Percentiles rank a stretch among this genome's conserved stretches.
Evolutionary conservation across 495 filamentous ascomycete genomes (phyloP).

Genomic region (Terfezia boudieri): DNA sequence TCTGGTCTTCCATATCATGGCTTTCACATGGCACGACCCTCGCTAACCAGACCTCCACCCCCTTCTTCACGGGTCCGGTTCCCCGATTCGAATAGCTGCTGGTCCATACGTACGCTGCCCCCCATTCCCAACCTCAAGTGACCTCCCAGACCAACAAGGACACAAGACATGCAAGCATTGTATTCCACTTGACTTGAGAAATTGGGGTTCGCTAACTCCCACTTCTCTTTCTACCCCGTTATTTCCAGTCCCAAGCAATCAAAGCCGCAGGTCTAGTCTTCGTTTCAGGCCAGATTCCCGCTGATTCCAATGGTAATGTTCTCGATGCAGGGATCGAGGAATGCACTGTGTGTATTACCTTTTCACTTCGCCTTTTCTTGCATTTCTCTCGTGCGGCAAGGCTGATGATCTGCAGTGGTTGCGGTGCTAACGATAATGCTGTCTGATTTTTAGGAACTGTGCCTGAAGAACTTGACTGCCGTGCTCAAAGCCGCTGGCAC

Average conservation of each 20-base stretch:
- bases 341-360: conserved; percentile 11
- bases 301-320: conserved; percentile 49
- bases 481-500: conserved; percentile 43
- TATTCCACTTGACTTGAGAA: too few species aligned
- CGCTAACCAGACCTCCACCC: too few species aligned
- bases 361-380: conserved; percentile 10
- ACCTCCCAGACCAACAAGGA: not conserved
- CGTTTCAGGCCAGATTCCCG: conserved; percentile 84
- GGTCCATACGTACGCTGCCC: conserved; percentile 13
- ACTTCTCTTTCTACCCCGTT: not conserved
- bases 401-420: not conserved
- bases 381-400: too few species aligned
- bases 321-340: conserved; percentile 53
- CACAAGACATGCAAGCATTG: too few species aligned
- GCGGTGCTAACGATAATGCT: too few species aligned
- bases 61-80: not conserved
- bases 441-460: conserved; percentile 3
- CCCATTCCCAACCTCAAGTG: not conserved
- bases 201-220: not conserved
- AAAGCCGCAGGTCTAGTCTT: conserved; percentile 63
- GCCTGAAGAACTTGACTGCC: conserved; percentile 38
- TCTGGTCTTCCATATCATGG: too few species aligned
- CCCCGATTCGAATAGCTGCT: conserved; percentile 9
- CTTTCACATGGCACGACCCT: too few species aligned
- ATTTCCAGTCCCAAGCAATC: conserved; percentile 61